Evolutionary conservation across 2,329 filamentous ascomycete genomes (phyloP), one percentile per base, ranked within the genome.

Genomic region (Rhynchosporium agropyri): DNA sequence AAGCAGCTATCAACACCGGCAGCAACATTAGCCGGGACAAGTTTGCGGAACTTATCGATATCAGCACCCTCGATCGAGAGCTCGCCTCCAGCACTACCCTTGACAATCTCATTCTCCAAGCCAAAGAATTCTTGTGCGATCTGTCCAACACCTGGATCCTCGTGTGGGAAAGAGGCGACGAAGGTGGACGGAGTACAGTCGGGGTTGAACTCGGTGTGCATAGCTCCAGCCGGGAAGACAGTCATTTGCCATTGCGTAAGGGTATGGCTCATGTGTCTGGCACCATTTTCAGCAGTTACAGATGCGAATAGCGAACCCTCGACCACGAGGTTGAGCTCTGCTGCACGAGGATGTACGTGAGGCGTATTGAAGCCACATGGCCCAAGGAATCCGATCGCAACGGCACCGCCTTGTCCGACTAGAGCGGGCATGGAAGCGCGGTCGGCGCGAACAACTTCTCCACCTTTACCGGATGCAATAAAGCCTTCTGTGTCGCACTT

Each of bases 161-260:
- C 75, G 29, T 63, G 67, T 4, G 63, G 58, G 62, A 69, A 83
- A 43, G 76, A 73, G 10, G 82, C 81, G 38, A 83, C 76, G 68
- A 83, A 83, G 29, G 78, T 75, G 58, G 79, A 79, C 38, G 77
- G 73, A 36, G 78, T 76, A 73, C 83, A 85, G 67, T 79, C 76
- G 0, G 82, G 81, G 75, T 86, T 86, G 73, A 78, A 83, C 70
- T 84, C 80, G 13, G 78, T 81, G 73, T 86, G 84, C 15, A 84
- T 70, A 3, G 79, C 76, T 33, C 83, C 84, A 69, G 80, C 78
- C 67, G 79, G 82, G 74, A 84, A 84, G 60, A 81, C 77, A 4
- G 82, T 83, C 74, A 83, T 80, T 72, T 80, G 77, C 71, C 77
- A 78, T 66, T 77, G 74, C 9, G 68, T 68, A 38, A 84, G 73